Conservation (phyloP, 495 filamentous ascomycete genomes). For the Amorphotheca resinae region DNA sequence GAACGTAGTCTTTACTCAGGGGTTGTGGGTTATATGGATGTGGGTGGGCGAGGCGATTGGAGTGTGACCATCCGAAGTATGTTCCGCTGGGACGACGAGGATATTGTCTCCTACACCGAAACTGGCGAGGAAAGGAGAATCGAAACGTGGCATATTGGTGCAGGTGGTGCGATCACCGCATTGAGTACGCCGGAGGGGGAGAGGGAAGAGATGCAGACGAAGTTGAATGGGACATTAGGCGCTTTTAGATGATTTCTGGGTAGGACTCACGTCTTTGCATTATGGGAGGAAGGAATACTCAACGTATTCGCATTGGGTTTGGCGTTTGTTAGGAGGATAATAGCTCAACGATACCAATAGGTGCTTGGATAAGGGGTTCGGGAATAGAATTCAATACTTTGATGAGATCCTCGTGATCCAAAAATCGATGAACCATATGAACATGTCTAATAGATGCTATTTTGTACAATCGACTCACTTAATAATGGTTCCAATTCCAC, state of each 20-base stretch:
- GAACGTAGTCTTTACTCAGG: slow-evolving; percentile 78
- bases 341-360: slow-evolving; percentile 16
- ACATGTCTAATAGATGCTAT: not conserved
- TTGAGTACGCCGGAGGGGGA: slow-evolving; percentile 67
- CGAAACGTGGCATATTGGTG: slow-evolving; percentile 70
- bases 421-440: not conserved
- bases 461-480: not conserved
- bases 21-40: slow-evolving; percentile 78
- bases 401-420: not conserved
- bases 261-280: slow-evolving; percentile 2
- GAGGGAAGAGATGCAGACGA: slow-evolving; percentile 84
- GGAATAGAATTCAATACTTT: slow-evolving; percentile 1
- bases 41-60: slow-evolving; percentile 75
- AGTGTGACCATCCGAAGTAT: slow-evolving; percentile 75
- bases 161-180: slow-evolving; percentile 77
- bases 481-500: not conserved
- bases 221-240: slow-evolving; percentile 55
- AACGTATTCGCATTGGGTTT: slow-evolving; percentile 14
- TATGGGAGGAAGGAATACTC: slow-evolving; percentile 12
- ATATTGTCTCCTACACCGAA: not conserved
- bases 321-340: not conserved
- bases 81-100: slow-evolving; percentile 52
- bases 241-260: slow-evolving; percentile 25
- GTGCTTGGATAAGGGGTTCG: not conserved
- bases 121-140: slow-evolving; percentile 14